Evolutionary conservation across 2,329 filamentous ascomycete species (phyloP).

Genomic region (Colletotrichum tamarilloi): DNA sequence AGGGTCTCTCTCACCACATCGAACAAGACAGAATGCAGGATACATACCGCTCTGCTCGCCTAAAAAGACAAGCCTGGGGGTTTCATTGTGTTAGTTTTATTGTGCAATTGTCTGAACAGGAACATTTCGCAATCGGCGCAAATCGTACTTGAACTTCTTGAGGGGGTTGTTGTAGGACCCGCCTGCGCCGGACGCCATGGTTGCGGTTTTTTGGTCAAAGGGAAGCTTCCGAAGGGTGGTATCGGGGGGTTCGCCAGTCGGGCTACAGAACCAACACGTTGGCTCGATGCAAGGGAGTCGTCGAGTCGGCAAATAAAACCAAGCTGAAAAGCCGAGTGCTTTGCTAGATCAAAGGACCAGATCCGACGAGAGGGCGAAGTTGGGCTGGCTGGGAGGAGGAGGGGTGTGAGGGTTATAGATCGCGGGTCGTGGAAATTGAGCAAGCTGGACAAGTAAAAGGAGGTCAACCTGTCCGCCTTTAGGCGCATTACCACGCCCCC

Average conservation of each 20-base stretch:
- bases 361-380: constrained; percentile 10
- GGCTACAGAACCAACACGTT: constrained; percentile 10
- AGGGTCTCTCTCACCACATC: background rate
- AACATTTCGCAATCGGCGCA: background rate
- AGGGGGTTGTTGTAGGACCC: constrained; percentile 98
- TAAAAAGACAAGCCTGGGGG: constrained; percentile 88
- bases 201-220: constrained; percentile 22
- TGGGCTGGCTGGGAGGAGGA: constrained; percentile 5
- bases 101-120: background rate
- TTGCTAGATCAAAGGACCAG: background rate
- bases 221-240: constrained; percentile 13
- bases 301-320: background rate
- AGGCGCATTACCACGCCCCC: constrained; percentile 20
- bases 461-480: constrained; percentile 25
- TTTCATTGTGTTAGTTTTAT: constrained; percentile 38
- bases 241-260: constrained; percentile 33
- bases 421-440: constrained; percentile 26
- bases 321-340: background rate
- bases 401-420: background rate
- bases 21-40: background rate
- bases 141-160: constrained; percentile 97
- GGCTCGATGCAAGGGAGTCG: constrained; percentile 23
- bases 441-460: constrained; percentile 23
- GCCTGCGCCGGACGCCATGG: constrained; percentile 78
- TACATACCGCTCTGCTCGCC: constrained; percentile 96